Conservation (phyloP, 108 stramenopile genomes). For the Epithemia pelagica region DNA sequence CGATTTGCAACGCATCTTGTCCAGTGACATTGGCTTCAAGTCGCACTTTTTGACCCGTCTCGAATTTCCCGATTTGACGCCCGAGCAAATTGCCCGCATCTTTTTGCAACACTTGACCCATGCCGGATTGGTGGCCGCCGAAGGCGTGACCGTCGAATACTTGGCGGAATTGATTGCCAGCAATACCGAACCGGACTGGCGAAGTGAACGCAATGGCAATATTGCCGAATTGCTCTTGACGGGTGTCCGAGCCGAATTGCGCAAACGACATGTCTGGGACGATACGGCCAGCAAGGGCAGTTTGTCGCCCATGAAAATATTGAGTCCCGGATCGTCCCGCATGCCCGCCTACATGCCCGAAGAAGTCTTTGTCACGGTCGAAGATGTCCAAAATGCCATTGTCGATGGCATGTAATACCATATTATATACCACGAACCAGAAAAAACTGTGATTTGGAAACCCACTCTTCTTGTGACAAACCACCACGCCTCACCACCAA, state of each 20-base stretch:
- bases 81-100: conserved; percentile 71
- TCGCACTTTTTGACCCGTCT: conserved; percentile 62
- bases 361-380: conserved; percentile 78
- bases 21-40: conserved; percentile 80
- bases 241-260: conserved; percentile 58
- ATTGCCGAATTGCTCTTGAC: conserved; percentile 68
- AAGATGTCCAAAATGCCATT: conserved; percentile 87
- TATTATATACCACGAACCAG: not conserved
- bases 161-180: conserved; percentile 59
- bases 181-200: conserved; percentile 79
- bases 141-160: conserved; percentile 67
- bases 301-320: conserved; percentile 48
- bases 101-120: conserved; percentile 59
- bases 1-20: conserved; percentile 69
- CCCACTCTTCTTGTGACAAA: too few relatives aligned
- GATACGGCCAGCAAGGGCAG: conserved; percentile 46
- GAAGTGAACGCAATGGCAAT: conserved; percentile 74
- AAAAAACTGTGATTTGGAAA: too few relatives aligned
- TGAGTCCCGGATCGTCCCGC: conserved; percentile 61
- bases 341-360: conserved; percentile 70
- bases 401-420: conserved; percentile 79
- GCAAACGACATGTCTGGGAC: conserved; percentile 46
- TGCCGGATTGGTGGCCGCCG: conserved; percentile 63
- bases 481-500: too few relatives aligned
- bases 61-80: conserved; percentile 74